These are phyloP conservation scores for Rhynchosporium agropyri DNA, from an alignment of 2,329 filamentous ascomycete genomes.

Conservation along the genomic window DNA sequence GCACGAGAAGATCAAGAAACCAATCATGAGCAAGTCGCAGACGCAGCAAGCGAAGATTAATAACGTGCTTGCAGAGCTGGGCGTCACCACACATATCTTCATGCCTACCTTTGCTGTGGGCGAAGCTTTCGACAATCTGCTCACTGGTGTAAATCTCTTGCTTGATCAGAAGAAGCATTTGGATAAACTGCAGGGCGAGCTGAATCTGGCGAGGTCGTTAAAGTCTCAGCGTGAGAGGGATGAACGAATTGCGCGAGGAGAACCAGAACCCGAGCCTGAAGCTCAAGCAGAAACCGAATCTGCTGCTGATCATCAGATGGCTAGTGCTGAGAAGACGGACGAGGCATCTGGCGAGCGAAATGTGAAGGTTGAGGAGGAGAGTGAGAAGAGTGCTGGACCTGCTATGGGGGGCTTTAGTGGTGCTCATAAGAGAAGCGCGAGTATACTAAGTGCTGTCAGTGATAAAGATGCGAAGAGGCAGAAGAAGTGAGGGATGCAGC, in stretches of 20 bases:
- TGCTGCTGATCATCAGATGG: slow-evolving; percentile 43
- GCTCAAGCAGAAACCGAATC: slow-evolving; percentile 48
- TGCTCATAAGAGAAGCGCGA: slow-evolving; percentile 79
- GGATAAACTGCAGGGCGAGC: slow-evolving; percentile 76
- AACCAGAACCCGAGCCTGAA: slow-evolving; percentile 22
- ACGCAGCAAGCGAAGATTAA: slow-evolving; percentile 76
- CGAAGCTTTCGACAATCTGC: slow-evolving; percentile 69
- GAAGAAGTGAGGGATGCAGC: slow-evolving; percentile 44
- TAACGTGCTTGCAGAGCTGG: slow-evolving; percentile 71
- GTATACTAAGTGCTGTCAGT: slow-evolving; percentile 72
- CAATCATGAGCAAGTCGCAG: slow-evolving; percentile 75
- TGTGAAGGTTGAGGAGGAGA: slow-evolving; percentile 55
- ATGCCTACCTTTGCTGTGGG: slow-evolving; percentile 77
- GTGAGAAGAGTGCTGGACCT: slow-evolving; percentile 45
- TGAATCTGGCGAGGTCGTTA: slow-evolving; percentile 61
- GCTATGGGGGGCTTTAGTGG: slow-evolving; percentile 58
- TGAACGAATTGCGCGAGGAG: slow-evolving; percentile 31
- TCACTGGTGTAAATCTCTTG: slow-evolving; percentile 67
- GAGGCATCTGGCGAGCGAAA: slow-evolving; percentile 52
- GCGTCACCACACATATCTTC: slow-evolving; percentile 68
- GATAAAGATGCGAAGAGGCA: slow-evolving; percentile 58
- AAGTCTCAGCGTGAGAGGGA: slow-evolving; percentile 48
- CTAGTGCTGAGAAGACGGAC: slow-evolving; percentile 27
- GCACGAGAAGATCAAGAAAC: slow-evolving; percentile 77
- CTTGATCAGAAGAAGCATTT: slow-evolving; percentile 74